Evolutionary conservation across 495 filamentous ascomycete genomes (phyloP).

Genomic region (Xylaria flabelliformis): DNA sequence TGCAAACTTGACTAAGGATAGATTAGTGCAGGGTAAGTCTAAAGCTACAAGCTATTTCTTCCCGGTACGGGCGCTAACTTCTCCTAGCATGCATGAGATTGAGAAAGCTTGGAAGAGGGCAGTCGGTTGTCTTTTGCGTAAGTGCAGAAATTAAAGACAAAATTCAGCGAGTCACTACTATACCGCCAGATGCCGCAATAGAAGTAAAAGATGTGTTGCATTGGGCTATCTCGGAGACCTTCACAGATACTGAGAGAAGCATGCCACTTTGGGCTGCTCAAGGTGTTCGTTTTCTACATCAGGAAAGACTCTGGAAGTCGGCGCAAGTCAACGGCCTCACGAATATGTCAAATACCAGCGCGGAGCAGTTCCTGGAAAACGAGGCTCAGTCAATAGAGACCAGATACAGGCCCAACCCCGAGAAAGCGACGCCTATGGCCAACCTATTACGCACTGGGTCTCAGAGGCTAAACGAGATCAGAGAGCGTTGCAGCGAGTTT

Average conservation of each 20-base stretch:
- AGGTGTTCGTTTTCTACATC: constrained; percentile 54
- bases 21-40: constrained; percentile 72
- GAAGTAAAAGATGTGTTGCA: constrained; percentile 58
- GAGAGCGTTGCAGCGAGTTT: constrained; percentile 53
- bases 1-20: constrained; percentile 71
- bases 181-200: constrained; percentile 21
- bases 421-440: neutral
- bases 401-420: constrained; percentile 28
- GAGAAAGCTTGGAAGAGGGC: constrained; percentile 65
- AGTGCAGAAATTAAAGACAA: constrained; percentile 59
- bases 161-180: constrained; percentile 31
- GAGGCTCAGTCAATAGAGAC: constrained; percentile 35
- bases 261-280: constrained; percentile 68
- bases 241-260: constrained; percentile 49
- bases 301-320: constrained; percentile 41
- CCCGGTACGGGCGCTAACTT: neutral
- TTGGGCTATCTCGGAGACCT: constrained; percentile 68
- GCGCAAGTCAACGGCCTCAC: constrained; percentile 10
- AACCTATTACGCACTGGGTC: neutral
- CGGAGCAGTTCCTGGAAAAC: constrained; percentile 52
- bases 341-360: constrained; percentile 38
- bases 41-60: neutral
- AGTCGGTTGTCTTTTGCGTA: constrained; percentile 66
- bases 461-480: constrained; percentile 38
- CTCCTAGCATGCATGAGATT: constrained; percentile 69